Conservation (phyloP, 2,329 filamentous ascomycete genomes). For the Acrodontium crateriforme region DNA sequence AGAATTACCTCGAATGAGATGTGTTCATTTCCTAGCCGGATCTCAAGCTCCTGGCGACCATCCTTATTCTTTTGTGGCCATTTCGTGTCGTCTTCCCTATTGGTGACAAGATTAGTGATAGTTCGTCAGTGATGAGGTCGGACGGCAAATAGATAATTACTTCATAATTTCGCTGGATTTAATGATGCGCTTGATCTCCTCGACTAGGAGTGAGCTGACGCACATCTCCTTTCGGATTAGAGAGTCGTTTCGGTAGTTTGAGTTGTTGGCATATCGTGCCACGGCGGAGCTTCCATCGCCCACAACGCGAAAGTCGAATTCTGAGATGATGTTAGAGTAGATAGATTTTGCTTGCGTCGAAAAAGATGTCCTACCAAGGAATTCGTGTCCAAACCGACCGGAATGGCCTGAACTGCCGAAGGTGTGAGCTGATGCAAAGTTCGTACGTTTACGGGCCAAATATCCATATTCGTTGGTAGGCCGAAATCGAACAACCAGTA, state of each 20-base stretch:
- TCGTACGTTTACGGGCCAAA: background rate
- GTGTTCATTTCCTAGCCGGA: slow-evolving; percentile 83
- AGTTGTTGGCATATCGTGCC: slow-evolving; percentile 96
- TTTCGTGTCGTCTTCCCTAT: slow-evolving; percentile 90
- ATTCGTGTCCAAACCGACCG: slow-evolving; percentile 95
- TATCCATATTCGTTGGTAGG: background rate
- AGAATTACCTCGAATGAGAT: slow-evolving; percentile 90
- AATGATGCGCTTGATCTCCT: slow-evolving; percentile 94
- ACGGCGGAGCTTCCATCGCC: slow-evolving; percentile 88
- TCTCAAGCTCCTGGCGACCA: slow-evolving; percentile 90
- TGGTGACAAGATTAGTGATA: slow-evolving; percentile 10
- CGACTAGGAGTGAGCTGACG: slow-evolving; percentile 76
- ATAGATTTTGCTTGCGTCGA: slow-evolving; percentile 4
- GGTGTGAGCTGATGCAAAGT: too few species aligned
- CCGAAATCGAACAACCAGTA: too few species aligned
- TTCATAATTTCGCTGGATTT: slow-evolving; percentile 96
- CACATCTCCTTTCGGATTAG: slow-evolving; percentile 99
- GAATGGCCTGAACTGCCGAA: slow-evolving; percentile 79
- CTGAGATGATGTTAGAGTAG: slow-evolving; percentile 41
- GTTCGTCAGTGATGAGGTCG: slow-evolving; percentile 5
- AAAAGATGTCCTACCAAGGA: slow-evolving; percentile 53
- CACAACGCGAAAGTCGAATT: slow-evolving; percentile 90
- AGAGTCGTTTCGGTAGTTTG: slow-evolving; percentile 97
- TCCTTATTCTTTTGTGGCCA: slow-evolving; percentile 99
- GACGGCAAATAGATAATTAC: slow-evolving; percentile 35